Evolutionary conservation across 805 yeast genomes (phyloP).

Genomic region (Dipodascus albidus): DNA sequence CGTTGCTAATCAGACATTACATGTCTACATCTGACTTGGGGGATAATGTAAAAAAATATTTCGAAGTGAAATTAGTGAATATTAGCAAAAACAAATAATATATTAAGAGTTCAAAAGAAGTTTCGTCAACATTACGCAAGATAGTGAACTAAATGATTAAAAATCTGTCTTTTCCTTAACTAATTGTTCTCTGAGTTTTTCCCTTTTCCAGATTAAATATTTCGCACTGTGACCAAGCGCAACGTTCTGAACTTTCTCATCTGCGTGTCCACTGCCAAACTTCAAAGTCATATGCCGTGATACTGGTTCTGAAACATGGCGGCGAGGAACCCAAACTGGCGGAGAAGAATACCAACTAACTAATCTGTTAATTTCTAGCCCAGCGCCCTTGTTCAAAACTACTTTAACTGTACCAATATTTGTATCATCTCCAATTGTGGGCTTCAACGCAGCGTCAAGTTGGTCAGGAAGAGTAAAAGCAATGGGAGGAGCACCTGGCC

Average conservation of each 20-base stretch:
- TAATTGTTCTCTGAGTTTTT: slow-evolving; percentile 1
- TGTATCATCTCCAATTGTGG: slow-evolving; percentile 10
- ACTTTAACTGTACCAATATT: slow-evolving; percentile 12
- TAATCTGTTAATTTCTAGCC: slow-evolving; percentile 3
- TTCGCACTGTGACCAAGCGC: slow-evolving; percentile 55
- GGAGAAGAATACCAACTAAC: slow-evolving; percentile 19
- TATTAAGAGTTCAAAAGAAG: no score
- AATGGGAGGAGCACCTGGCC: slow-evolving; percentile 19
- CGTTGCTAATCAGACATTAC: no score
- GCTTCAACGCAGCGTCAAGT: slow-evolving; percentile 12
- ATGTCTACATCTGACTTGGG: no score
- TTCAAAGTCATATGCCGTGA: slow-evolving; percentile 16
- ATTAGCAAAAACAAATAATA: no score
- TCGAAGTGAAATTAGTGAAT: no score
- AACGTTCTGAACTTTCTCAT: slow-evolving; percentile 20
- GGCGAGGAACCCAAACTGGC: slow-evolving; percentile 15
- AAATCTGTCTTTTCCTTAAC: background rate
- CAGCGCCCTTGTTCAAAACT: slow-evolving; percentile 12
- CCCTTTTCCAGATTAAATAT: slow-evolving; percentile 51
- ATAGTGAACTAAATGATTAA: no score
- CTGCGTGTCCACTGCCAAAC: slow-evolving; percentile 15
- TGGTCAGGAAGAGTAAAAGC: slow-evolving; percentile 25
- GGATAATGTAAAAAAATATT: no score
- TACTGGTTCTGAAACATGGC: slow-evolving; percentile 15
- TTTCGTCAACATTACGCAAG: no score